Base-by-base conservation (phyloP, 2,329 filamentous ascomycete genomes). In the Trichoderma koningiopsis region DNA sequence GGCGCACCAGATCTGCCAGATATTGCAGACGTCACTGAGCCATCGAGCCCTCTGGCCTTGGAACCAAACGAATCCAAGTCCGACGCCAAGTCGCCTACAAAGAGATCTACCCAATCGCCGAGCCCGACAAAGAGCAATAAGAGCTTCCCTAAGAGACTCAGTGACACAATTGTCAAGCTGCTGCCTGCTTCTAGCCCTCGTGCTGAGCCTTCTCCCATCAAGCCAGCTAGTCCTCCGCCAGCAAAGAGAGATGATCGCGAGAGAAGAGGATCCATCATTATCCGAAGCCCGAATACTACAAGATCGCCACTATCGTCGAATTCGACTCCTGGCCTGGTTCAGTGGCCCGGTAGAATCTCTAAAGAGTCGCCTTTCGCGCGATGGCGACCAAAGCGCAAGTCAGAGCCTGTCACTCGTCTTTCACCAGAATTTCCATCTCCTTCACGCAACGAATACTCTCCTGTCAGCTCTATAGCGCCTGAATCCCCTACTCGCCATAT, bases 81-180 rank as follows among this genome's bases (percentile, higher is more conserved):
- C 1, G 74, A 77, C 55, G 69, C 73, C 52, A 73, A 72, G 60
- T 80, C 78, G 5, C 79, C 79, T 1, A 75, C 73, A 24, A 80
- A 80, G 74, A 73, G 74, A 47, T 71, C 74, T 29, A 52, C 65
- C 10, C 72, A 73, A n/a, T 74, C 76, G 14, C 71, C 72, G 2
- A 76, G 70, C 53, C 76, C 76, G 7, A 70, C 78, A 61, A 75
- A 75, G 72, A 72, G 62, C 55, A 71, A 13, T 67, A 75, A 75
- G 72, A 73, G 64, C 47, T 70, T 57, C 10, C 64, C 74, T 24
- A 72, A 70, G 37, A 77, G 75, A 29, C 67, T 80, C 60, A 74
- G 72, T n/a, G 74, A 76, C 40, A 74, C 72, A 3, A 73, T 79
- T 29, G 71, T 79, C 68, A 75, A 73, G 68, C 72, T 80, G 53